phyloP scores from a whole-genome alignment of 495 filamentous ascomycete genomes.

The Platismatia glauca region DNA sequence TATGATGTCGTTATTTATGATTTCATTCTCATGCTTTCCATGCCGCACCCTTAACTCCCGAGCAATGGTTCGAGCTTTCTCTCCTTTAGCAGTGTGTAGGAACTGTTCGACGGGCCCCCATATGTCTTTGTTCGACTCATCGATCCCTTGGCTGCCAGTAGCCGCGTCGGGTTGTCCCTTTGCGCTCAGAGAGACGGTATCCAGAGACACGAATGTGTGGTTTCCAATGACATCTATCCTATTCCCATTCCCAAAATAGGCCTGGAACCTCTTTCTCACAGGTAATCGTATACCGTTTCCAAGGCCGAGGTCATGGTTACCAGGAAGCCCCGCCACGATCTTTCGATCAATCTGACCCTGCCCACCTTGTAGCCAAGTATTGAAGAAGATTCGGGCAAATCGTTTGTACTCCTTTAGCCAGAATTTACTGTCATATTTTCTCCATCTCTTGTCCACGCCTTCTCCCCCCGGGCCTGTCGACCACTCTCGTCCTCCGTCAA shows the following conservation, averaged over 20 bases:
- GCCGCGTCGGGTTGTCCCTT: constrained; percentile 44
- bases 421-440: constrained; percentile 63
- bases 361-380: constrained; percentile 42
- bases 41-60: constrained; percentile 35
- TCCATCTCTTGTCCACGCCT: constrained; percentile 64
- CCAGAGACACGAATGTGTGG: constrained; percentile 88
- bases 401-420: constrained; percentile 78
- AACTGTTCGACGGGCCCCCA: constrained; percentile 73
- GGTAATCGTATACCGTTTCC: constrained; percentile 70
- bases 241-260: constrained; percentile 85
- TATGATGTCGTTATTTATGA: constrained; percentile 40
- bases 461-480: constrained; percentile 37
- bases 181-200: constrained; percentile 78
- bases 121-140: constrained; percentile 45
- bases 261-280: constrained; percentile 72
- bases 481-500: constrained; percentile 97
- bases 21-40: constrained; percentile 36
- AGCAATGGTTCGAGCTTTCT: constrained; percentile 36
- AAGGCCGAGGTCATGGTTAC: constrained; percentile 97
- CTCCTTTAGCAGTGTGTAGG: constrained; percentile 49
- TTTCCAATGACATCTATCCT: constrained; percentile 85
- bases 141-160: constrained; percentile 36
- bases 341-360: constrained; percentile 37
- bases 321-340: constrained; percentile 74
- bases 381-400: constrained; percentile 70